Evolutionary conservation across 768 basidiomycete species (phyloP), one percentile per base, ranked within the genome.

Genomic region (Clitopilus hobsonii): DNA sequence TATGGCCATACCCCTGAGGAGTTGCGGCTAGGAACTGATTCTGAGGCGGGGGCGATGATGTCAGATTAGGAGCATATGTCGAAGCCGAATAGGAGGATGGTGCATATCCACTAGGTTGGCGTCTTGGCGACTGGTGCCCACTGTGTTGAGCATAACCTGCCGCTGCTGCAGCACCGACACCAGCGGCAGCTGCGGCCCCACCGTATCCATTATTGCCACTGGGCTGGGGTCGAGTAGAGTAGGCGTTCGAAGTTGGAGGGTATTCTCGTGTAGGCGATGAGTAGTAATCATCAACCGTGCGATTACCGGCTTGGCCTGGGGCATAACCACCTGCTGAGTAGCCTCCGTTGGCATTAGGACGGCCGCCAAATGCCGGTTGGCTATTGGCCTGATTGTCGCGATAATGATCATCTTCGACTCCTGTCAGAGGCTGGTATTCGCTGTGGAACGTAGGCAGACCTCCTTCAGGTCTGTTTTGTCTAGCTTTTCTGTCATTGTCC

Each of bases 401-500:
- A n/a, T 87, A 84, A 24, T 79, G 76, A 27, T 85, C 80, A 23
- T 85, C 83, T 3, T 80, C 66, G 23, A 79, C 79, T 3, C 71
- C 78, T 11, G 84, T 85, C 54, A 93, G 76, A 18, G 91, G 91
- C 55, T 86, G 83, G 27, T 81, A 79, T 67, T 92, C 91, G 41
- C 41, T 45, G 29, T 82, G 72, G 70, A 93, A 90, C 7, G 86
- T 79, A 8, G 91, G 89, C 1, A 94, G 67, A 16, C 91, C 91
- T 54, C 74, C 73, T 70, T 91, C 89, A 13, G 71, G 71, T 38
- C 70, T 71, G 7, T 73, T 73, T 58, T 84, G 85, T 28, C 77
- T 77, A 11, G 87, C 86, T 66, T 91, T 93, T 58, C 91, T 81
- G 61, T 94, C 91, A 5, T 82, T 86, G 65, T 93, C 91, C 7